phyloP scores from a whole-genome alignment of 768 basidiomycete species.

The Psilocybe cubensis region DNA sequence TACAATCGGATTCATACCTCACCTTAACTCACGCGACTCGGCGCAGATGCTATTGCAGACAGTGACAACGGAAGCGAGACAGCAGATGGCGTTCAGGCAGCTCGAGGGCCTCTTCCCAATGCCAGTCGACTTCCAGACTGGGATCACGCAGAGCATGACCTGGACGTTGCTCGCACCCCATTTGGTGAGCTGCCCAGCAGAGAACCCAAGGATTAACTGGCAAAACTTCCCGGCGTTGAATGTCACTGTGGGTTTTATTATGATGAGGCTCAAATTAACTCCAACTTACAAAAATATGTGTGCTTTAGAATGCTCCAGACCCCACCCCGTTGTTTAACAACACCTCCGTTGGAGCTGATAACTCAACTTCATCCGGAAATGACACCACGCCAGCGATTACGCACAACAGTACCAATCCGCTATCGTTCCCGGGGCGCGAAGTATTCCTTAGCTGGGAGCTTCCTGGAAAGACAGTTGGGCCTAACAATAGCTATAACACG shows the following conservation, averaged over 20 bases:
- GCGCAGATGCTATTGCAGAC: conserved; percentile 57
- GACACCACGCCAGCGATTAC: conserved; percentile 52
- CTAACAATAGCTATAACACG: conserved; percentile 55
- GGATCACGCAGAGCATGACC: conserved; percentile 63
- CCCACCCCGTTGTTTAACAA: conserved; percentile 27
- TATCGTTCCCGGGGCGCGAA: conserved; percentile 47
- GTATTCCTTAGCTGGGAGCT: conserved; percentile 57
- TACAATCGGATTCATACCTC: conserved; percentile 63
- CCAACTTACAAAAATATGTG: too few species aligned
- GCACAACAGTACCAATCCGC: conserved; percentile 51
- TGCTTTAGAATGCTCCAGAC: conserved; percentile 28
- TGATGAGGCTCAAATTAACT: background rate
- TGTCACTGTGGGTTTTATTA: conserved; percentile 38
- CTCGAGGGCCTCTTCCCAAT: conserved; percentile 63
- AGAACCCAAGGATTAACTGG: conserved; percentile 53
- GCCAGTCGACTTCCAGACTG: conserved; percentile 58
- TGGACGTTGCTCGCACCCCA: conserved; percentile 64
- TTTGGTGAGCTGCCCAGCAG: conserved; percentile 52
- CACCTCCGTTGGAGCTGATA: too few species aligned
- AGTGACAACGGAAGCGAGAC: conserved; percentile 64
- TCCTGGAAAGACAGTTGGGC: conserved; percentile 53
- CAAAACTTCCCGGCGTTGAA: conserved; percentile 60
- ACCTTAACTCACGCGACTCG: conserved; percentile 59
- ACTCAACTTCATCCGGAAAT: conserved; percentile 27
- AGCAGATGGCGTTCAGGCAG: conserved; percentile 70